Evolutionary conservation across 2,329 filamentous ascomycete genomes (phyloP).

Genomic region (Exutisphaerella laricina): DNA sequence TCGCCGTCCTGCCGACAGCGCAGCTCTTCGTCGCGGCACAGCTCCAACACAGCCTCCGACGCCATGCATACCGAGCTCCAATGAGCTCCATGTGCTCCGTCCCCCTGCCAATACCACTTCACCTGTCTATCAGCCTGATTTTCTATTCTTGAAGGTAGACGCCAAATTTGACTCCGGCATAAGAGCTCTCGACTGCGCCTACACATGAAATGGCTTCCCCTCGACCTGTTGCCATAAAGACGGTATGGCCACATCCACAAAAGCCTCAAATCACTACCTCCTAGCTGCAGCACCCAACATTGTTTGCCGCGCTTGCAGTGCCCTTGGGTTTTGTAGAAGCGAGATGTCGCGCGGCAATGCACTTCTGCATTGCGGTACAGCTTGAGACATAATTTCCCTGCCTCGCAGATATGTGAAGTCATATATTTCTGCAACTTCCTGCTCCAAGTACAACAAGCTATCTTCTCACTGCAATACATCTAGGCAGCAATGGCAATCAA

Average conservation of each 20-base stretch:
- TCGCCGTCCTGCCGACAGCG: too few species aligned
- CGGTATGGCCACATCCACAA: background rate
- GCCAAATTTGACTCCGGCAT: background rate
- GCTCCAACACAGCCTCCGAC: slow-evolving; percentile 4
- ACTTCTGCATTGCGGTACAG: background rate
- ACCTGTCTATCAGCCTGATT: slow-evolving; percentile 1
- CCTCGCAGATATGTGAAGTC: slow-evolving; percentile 1
- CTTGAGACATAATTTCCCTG: slow-evolving; percentile 5
- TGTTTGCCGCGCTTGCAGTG: background rate
- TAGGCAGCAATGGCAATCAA: slow-evolving; percentile 15
- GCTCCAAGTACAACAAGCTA: background rate
- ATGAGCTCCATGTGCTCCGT: slow-evolving; percentile 1
- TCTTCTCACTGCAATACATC: background rate
- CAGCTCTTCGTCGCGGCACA: too few species aligned
- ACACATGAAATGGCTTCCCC: too few species aligned
- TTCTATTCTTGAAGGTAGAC: background rate
- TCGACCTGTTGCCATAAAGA: background rate
- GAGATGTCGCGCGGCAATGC: background rate
- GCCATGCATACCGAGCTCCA: slow-evolving; percentile 2
- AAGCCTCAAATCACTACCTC: background rate
- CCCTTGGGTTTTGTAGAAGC: background rate
- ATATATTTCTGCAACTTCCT: slow-evolving; percentile 1
- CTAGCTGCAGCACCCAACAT: background rate
- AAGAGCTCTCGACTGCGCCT: background rate
- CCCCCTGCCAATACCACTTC: background rate